Conservation (phyloP, 2,329 filamentous ascomycete species). For the Nigrograna mackinnonii region DNA sequence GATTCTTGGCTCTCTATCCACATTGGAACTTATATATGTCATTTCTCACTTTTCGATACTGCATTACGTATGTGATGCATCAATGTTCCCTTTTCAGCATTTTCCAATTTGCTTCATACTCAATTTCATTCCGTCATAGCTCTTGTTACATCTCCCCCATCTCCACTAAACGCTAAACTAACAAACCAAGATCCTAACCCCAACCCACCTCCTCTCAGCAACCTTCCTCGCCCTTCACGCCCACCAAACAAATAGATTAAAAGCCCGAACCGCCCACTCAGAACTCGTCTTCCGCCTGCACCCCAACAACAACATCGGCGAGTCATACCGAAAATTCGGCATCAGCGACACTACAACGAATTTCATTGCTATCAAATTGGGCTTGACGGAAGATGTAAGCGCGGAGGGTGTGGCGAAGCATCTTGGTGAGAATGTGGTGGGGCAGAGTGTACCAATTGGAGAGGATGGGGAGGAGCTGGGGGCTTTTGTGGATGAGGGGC, state of each 20-base stretch:
- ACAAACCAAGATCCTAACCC: conserved; percentile 66
- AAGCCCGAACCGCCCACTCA: conserved; percentile 84
- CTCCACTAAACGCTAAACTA: conserved; percentile 1
- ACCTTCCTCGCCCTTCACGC: conserved; percentile 77
- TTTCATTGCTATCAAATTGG: conserved; percentile 82
- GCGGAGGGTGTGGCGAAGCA: conserved; percentile 27
- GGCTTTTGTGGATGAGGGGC: conserved; percentile 49
- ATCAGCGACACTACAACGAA: conserved; percentile 71
- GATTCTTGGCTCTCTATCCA: not conserved
- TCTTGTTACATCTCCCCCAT: not conserved
- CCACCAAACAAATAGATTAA: conserved; percentile 63
- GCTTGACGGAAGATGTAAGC: conserved; percentile 33
- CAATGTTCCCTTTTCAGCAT: too few relatives aligned
- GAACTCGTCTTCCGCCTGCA: conserved; percentile 83
- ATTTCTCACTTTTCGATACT: too few relatives aligned
- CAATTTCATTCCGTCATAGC: conserved; percentile 2
- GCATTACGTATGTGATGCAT: too few relatives aligned
- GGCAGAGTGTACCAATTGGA: conserved; percentile 22
- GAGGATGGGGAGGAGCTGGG: conserved; percentile 54
- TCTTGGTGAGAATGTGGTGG: conserved; percentile 27
- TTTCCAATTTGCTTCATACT: conserved; percentile 2
- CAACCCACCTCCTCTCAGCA: conserved; percentile 73
- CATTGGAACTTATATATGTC: too few relatives aligned
- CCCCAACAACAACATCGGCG: conserved; percentile 86
- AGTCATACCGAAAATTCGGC: conserved; percentile 88